These are phyloP conservation scores for Hypoxylon sp. DNA, from an alignment of 2,329 filamentous ascomycete genomes.

Conservation along the genomic window DNA sequence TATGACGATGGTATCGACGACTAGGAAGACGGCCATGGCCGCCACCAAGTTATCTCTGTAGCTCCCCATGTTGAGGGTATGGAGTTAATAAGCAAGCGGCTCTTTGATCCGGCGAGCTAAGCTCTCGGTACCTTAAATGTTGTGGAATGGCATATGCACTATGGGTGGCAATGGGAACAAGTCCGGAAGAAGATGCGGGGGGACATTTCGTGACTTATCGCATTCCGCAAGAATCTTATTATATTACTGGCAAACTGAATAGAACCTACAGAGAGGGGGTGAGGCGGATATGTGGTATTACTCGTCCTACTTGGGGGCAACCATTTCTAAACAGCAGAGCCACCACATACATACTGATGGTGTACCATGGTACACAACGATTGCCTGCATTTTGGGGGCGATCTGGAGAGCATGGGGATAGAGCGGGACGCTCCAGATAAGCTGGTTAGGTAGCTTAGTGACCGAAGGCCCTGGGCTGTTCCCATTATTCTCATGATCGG, in stretches of 20 bases:
- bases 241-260: conserved; percentile 8
- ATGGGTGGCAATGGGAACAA: conserved; percentile 14
- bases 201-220: conserved; percentile 20
- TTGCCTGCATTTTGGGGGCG: conserved; percentile 10
- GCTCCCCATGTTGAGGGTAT: conserved; percentile 28
- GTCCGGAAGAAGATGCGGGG: neutral
- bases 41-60: conserved; percentile 48
- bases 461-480: conserved; percentile 26
- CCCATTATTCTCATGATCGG: conserved; percentile 19
- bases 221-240: conserved; percentile 6
- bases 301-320: conserved; percentile 20
- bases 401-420: neutral
- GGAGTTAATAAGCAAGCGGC: conserved; percentile 5
- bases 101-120: conserved; percentile 23
- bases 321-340: neutral
- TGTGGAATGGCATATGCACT: conserved; percentile 11
- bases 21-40: conserved; percentile 50
- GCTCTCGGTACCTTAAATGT: conserved; percentile 14
- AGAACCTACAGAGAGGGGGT: conserved; percentile 4
- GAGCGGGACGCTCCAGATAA: neutral
- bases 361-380: conserved; percentile 22
- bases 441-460: conserved; percentile 33
- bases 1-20: conserved; percentile 49
- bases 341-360: conserved; percentile 20
- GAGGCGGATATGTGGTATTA: conserved; percentile 14